Conservation (phyloP, 805 yeast genomes). For the Candida quercuum region DNA sequence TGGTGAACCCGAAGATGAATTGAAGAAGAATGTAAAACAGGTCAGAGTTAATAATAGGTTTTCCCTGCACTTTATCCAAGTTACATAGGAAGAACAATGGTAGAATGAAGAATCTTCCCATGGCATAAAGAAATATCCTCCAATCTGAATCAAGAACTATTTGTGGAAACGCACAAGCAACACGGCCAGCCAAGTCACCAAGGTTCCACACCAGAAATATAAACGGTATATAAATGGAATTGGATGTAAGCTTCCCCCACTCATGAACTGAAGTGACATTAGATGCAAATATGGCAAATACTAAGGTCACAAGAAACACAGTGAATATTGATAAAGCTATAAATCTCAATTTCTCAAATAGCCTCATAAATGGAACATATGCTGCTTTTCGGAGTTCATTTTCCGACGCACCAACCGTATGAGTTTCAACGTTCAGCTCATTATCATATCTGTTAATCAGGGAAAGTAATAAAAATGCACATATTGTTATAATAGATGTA, state of each 20-base stretch:
- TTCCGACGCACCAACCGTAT: constrained; percentile 15
- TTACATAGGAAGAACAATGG: constrained; percentile 74
- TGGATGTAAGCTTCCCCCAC: constrained; percentile 19
- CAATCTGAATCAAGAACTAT: constrained; percentile 39
- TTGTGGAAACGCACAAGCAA: constrained; percentile 48
- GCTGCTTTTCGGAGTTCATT: not conserved
- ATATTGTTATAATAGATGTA: constrained; percentile 41
- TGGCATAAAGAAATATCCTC: constrained; percentile 47
- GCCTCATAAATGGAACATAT: constrained; percentile 52
- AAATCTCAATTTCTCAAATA: constrained; percentile 58
- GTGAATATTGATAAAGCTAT: constrained; percentile 68
- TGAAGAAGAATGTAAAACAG: constrained; percentile 63
- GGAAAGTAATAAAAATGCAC: constrained; percentile 36
- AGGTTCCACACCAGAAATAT: constrained; percentile 82
- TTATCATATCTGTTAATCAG: constrained; percentile 26
- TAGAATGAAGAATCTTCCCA: constrained; percentile 51
- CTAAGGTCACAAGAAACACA: constrained; percentile 67
- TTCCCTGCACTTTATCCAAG: constrained; percentile 21
- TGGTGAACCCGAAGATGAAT: constrained; percentile 76
- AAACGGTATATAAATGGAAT: constrained; percentile 59
- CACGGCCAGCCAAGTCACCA: constrained; percentile 81
- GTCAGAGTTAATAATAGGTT: constrained; percentile 45
- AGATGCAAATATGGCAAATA: constrained; percentile 89
- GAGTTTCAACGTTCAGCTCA: constrained; percentile 1
- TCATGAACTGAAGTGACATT: constrained; percentile 48